Evolutionary conservation across 139 green algal genomes (phyloP).

Genomic region (Coccomyxa sp.): DNA sequence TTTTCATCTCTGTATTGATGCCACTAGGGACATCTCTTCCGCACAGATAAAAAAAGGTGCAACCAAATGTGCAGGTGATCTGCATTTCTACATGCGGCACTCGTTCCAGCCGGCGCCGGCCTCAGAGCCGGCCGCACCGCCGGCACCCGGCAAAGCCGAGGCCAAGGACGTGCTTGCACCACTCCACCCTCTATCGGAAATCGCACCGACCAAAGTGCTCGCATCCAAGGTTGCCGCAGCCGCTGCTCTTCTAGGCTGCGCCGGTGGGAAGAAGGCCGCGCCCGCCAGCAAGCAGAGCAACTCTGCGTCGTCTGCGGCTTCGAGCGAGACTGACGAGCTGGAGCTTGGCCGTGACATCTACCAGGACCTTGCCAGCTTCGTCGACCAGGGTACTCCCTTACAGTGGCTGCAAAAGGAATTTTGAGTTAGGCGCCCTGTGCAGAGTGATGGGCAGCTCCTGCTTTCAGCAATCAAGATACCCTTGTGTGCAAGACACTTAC

Average conservation of each 20-base stretch:
- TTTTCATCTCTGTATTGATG: too few species aligned
- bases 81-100: slow-evolving; percentile 93
- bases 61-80: slow-evolving; percentile 71
- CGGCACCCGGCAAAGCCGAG: background rate
- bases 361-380: background rate
- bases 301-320: background rate
- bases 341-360: background rate
- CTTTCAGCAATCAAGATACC: too few species aligned
- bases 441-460: too few species aligned
- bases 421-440: too few species aligned
- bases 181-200: slow-evolving; percentile 14
- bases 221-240: background rate
- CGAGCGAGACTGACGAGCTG: background rate
- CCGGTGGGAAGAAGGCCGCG: too few species aligned
- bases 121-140: background rate
- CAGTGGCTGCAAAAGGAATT: too few species aligned
- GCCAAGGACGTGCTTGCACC: background rate
- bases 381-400: background rate
- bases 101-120: slow-evolving; percentile 26
- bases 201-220: background rate
- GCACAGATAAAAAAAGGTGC: too few species aligned
- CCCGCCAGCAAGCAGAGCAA: too few species aligned
- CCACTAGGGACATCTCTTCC: too few species aligned
- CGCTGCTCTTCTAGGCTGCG: too few species aligned
- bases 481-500: too few species aligned